Evolutionary conservation across 768 basidiomycete species (phyloP).

Genomic region (Termitomyces titanicus): DNA sequence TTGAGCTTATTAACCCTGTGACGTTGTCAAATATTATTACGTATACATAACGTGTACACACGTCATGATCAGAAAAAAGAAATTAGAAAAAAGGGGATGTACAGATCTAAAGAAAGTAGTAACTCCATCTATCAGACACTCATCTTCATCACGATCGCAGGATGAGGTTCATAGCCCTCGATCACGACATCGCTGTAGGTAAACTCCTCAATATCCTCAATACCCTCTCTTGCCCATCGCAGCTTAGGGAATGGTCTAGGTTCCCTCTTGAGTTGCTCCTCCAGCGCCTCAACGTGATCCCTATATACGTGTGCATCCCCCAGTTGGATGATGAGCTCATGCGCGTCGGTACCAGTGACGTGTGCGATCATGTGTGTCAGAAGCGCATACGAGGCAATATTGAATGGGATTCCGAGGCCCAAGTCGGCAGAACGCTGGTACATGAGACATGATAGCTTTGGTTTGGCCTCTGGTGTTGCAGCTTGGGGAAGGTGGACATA

Average conservation of each 20-base stretch:
- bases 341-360: slow-evolving; percentile 80
- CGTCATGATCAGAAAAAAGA: not conserved
- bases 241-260: slow-evolving; percentile 85
- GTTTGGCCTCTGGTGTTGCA: slow-evolving; percentile 44
- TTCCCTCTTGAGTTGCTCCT: slow-evolving; percentile 72
- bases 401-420: slow-evolving; percentile 97
- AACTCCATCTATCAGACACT: slow-evolving; percentile 52
- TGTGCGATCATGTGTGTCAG: slow-evolving; percentile 98
- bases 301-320: slow-evolving; percentile 97
- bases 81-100: no score
- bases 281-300: slow-evolving; percentile 87
- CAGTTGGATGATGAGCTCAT: slow-evolving; percentile 92
- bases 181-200: slow-evolving; percentile 77
- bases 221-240: slow-evolving; percentile 60
- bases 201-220: slow-evolving; percentile 78
- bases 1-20: no score
- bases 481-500: slow-evolving; percentile 85
- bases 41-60: no score
- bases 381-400: slow-evolving; percentile 97
- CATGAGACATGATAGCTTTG: slow-evolving; percentile 90
- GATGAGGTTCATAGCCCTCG: slow-evolving; percentile 83
- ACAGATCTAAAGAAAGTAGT: not conserved
- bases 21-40: no score
- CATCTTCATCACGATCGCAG: slow-evolving; percentile 94
- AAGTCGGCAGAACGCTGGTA: slow-evolving; percentile 97